phyloP scores from a whole-genome alignment of 2,329 filamentous ascomycete species.

The Septoria petroselini region DNA sequence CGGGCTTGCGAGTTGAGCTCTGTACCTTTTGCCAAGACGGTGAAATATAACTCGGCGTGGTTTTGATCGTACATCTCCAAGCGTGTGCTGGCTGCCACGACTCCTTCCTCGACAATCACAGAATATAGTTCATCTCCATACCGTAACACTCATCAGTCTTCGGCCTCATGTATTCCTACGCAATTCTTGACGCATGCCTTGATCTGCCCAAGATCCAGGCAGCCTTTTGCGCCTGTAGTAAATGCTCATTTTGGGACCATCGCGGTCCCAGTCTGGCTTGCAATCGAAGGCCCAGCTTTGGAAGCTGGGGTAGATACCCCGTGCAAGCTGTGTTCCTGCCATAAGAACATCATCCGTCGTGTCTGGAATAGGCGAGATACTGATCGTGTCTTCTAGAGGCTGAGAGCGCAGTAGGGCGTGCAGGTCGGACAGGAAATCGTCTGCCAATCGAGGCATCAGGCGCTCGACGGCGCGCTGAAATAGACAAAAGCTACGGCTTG shows the following conservation, averaged over 20 bases:
- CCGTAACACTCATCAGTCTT: too few species aligned
- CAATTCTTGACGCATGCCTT: slow-evolving; percentile 2
- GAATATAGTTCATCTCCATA: too few species aligned
- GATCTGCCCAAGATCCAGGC: background rate
- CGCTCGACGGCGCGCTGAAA: background rate
- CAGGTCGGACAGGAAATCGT: background rate
- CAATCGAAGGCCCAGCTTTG: background rate
- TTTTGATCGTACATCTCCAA: too few species aligned
- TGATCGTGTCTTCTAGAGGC: background rate
- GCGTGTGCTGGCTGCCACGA: too few species aligned
- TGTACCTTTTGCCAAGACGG: too few species aligned
- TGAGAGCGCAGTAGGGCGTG: background rate
- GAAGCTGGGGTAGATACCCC: background rate
- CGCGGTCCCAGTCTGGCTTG: background rate
- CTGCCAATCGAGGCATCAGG: background rate
- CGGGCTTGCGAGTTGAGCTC: too few species aligned
- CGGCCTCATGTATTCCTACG: background rate
- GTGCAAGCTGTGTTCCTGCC: background rate
- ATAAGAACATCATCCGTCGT: background rate
- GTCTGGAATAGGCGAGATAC: background rate
- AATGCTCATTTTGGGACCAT: background rate
- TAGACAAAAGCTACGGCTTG: background rate
- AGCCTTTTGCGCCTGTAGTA: background rate
- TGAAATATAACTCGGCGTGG: too few species aligned
- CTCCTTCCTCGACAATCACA: too few species aligned